Base-by-base conservation (phyloP, 345 rosid species). In the Brassica incana region DNA sequence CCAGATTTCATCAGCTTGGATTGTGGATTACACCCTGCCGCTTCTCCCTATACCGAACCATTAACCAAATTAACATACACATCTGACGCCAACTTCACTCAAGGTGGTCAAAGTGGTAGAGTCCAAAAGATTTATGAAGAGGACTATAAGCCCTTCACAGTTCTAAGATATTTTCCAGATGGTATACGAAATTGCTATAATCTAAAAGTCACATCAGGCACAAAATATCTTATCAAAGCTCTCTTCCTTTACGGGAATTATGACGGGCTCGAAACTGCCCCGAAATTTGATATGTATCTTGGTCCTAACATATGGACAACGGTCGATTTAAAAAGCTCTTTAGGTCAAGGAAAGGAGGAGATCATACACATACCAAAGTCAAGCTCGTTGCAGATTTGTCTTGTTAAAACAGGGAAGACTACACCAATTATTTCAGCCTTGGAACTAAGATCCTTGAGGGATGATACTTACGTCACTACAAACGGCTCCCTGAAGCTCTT, bases 1-100 rank as follows among this genome's bases (percentile, higher is more conserved):
- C 14, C 82, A 85, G 88, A 83, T n/a, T 85, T 85, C 77, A 80
- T 84, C 29, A 87, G 81, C 77, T 74, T 86, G 54, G 90, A 85
- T 62, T 85, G 90, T 56, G 91, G 87, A 23, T 76, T 70, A 27
- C 74, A 80, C 3, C 60, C 20, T 0, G 58, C 61, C 12, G 65
- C 68, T 32, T 61, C 74, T 3, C 72, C 56, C 27, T 86, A 86
- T 27, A 30, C 58, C 1, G 87, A 85, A 10, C 62, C 25, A 6
- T 2, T 14, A 16, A 82, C 79, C 8, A 72, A 75, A 7, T 65
- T 88, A 29, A 12, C 48, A 14, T 85, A 79, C 43, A 18, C 62
- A 10, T 77, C 85, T 0, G 88, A 88, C 10, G 74, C 74, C 8
- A 71, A 68, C 36, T 88, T 77, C 80, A 77, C 83, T 35, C 65